Base-by-base conservation (phyloP, 306 rosid species). In the Elaeagnus macrophylla region DNA sequence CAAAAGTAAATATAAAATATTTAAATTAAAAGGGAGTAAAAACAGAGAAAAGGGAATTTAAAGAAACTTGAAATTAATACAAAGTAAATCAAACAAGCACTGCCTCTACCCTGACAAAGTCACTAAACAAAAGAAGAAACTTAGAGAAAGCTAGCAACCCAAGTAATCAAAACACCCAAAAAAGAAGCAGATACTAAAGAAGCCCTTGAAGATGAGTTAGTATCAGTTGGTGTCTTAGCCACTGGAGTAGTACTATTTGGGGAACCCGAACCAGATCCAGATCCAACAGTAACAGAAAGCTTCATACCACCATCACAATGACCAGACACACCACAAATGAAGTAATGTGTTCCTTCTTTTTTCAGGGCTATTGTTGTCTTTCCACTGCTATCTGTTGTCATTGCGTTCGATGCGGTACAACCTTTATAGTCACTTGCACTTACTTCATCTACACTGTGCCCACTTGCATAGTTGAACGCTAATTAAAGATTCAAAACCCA, bases 241-340 rank as follows among this genome's bases (percentile, higher is more conserved):
- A 25, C 32, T 25, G 69, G 51, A 3, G 67, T 72, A 6, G 59
- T 57, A 5, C 86, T 9, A 51, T 37, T 42, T n/a, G 62, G 20
- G 7, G 37, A 72, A 13, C 19, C 10, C 3, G 87, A 6, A 17
- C 62, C 36, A 46, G 76, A 48, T 48, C 77, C 77, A 0, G 77
- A 20, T 8, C 13, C 72, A 37, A 85, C 93, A 9, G 71, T 72
- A 42, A 89, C 85, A 0, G 95, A 54, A 37, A 91, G 75, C 79
- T 91, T 91, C 99, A 91, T 91, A 78, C 99, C 96, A 53, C 70
- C 81, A 0, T 59, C 54, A 9, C 99, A 91, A 10, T 91, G 99
- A 36, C 86, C 88, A 16, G 61, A 60, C 39, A 36, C 12, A 6
- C 75, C 65, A 47, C 99, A 91, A 37, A 84, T 66, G 83, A 76